phyloP scores from a whole-genome alignment of 2,329 filamentous ascomycete species.

The Colletotrichum tropicale region DNA sequence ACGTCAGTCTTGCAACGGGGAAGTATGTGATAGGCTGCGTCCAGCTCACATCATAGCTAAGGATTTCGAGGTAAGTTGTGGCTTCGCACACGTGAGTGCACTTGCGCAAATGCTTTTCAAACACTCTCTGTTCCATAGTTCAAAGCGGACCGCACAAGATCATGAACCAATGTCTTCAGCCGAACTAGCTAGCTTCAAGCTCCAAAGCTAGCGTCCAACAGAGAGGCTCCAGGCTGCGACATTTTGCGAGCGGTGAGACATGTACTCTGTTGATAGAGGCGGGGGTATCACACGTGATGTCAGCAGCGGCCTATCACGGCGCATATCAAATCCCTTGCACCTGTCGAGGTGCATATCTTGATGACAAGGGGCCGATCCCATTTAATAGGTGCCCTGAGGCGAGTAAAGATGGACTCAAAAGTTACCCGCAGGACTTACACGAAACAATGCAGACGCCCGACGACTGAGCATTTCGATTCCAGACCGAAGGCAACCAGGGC shows the following conservation, averaged over 20 bases:
- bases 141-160: not conserved
- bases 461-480: not conserved
- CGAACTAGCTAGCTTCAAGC: not conserved
- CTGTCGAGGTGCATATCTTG: not conserved
- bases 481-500: not conserved
- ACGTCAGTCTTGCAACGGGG: not conserved
- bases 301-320: not conserved
- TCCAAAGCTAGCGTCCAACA: not conserved
- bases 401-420: not conserved
- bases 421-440: not conserved
- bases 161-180: not conserved
- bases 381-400: not conserved
- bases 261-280: not conserved
- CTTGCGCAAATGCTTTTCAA: not conserved
- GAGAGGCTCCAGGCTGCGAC: not conserved
- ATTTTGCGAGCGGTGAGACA: not conserved
- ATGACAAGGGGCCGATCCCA: not conserved
- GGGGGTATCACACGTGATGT: not conserved
- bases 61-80: not conserved
- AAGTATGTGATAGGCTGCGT: fast-evolving
- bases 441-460: not conserved
- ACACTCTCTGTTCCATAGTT: not conserved
- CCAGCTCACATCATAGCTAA: not conserved
- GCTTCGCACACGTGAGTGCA: not conserved
- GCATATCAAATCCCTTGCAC: not conserved